Evolutionary conservation across 805 yeast species (phyloP).

Genomic region (Saturnispora dispora): DNA sequence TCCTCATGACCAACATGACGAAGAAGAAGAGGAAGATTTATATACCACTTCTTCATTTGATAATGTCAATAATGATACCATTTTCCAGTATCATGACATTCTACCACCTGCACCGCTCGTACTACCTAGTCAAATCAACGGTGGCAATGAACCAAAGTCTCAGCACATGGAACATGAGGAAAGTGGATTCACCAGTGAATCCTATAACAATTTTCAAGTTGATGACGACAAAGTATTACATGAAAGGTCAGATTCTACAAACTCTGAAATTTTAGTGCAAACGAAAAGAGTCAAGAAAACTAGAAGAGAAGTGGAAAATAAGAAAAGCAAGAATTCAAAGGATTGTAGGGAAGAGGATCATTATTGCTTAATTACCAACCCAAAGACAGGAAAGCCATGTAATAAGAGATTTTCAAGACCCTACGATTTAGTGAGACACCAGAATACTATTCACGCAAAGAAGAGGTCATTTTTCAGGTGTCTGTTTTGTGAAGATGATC

Average conservation of each 20-base stretch:
- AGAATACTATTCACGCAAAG: constrained; percentile 90
- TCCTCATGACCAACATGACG: neutral
- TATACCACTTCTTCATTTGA: constrained; percentile 24
- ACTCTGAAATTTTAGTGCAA: neutral
- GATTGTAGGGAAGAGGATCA: constrained; percentile 29
- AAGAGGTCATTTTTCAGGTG: constrained; percentile 82
- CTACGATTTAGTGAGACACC: constrained; percentile 89
- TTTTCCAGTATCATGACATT: constrained; percentile 3
- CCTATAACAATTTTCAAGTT: neutral
- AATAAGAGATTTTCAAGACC: constrained; percentile 83
- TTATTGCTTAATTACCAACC: constrained; percentile 51
- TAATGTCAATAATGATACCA: constrained; percentile 5
- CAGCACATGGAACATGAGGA: neutral
- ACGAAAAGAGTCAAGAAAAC: constrained; percentile 4
- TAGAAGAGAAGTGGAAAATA: constrained; percentile 3
- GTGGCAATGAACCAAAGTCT: neutral
- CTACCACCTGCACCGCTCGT: constrained; percentile 14
- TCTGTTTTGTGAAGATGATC: constrained; percentile 69
- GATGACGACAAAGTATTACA: neutral
- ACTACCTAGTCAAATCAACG: constrained; percentile 5
- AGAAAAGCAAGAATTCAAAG: neutral
- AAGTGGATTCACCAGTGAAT: neutral
- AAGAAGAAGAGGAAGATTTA: constrained; percentile 20
- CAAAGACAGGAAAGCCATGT: constrained; percentile 56
- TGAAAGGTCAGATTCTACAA: constrained; percentile 5